These are phyloP conservation scores for Alternaria angustiovoidea DNA, from an alignment of 2,329 filamentous ascomycete genomes.

Conservation along the genomic window DNA sequence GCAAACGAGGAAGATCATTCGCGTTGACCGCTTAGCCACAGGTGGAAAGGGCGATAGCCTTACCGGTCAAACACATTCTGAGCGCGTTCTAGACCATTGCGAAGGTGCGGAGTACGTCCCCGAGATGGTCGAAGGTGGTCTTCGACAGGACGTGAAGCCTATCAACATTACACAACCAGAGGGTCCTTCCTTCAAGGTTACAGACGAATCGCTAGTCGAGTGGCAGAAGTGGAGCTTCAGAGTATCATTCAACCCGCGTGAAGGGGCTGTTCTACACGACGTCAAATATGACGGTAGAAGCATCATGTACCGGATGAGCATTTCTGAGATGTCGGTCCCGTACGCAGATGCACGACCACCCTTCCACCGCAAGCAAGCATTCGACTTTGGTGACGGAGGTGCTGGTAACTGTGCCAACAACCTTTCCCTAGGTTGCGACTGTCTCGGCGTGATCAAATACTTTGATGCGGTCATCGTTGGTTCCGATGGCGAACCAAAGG, in stretches of 20 bases:
- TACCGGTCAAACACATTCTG: conserved; percentile 50
- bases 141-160: conserved; percentile 64
- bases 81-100: conserved; percentile 58
- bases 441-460: conserved; percentile 72
- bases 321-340: conserved; percentile 74
- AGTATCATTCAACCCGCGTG: conserved; percentile 51
- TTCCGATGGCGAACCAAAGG: conserved; percentile 62
- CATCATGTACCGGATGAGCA: conserved; percentile 71
- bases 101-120: conserved; percentile 60
- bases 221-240: conserved; percentile 59
- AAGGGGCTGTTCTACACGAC: conserved; percentile 77
- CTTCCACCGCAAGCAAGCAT: conserved; percentile 74
- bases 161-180: conserved; percentile 76
- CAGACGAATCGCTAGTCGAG: conserved; percentile 53
- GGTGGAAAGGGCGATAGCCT: conserved; percentile 50
- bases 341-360: conserved; percentile 71
- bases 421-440: conserved; percentile 72
- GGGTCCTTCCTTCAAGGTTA: conserved; percentile 70
- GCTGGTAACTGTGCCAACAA: conserved; percentile 74
- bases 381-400: conserved; percentile 75
- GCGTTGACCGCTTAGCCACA: conserved; percentile 49
- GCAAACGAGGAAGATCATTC: conserved; percentile 45
- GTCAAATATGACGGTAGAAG: conserved; percentile 71
- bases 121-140: conserved; percentile 50
- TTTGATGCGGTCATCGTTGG: conserved; percentile 66